phyloP scores from a whole-genome alignment of 129 eudicot genomes.

The Deinandra increscens region DNA sequence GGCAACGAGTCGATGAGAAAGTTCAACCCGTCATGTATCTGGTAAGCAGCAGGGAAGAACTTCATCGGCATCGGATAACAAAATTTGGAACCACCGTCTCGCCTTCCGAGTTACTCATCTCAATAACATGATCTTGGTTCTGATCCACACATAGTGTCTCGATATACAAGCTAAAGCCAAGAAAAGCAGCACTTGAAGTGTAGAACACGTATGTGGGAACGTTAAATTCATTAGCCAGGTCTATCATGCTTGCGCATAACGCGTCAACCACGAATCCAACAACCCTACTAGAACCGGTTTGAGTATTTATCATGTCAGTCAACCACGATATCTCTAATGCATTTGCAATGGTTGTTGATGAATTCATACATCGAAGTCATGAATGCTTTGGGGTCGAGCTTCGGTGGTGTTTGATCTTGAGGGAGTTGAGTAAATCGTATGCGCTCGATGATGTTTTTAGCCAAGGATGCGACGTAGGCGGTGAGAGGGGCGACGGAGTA shows the following conservation, averaged over 20 bases:
- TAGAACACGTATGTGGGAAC: conserved; percentile 30
- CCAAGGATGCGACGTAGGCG: conserved; percentile 18
- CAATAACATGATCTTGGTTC: conserved; percentile 4
- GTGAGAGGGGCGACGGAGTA: not conserved
- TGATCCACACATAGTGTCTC: conserved; percentile 8
- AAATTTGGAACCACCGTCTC: conserved; percentile 20
- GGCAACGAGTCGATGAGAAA: not conserved
- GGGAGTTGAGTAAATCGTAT: conserved; percentile 19
- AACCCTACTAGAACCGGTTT: not conserved
- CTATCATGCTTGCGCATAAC: conserved; percentile 37
- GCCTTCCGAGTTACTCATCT: conserved; percentile 14
- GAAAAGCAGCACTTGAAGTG: conserved; percentile 36
- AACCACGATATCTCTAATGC: conserved; percentile 11
- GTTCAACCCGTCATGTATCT: conserved; percentile 6
- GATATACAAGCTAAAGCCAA: conserved; percentile 21
- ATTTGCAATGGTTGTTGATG: conserved; percentile 21
- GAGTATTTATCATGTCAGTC: conserved; percentile 6
- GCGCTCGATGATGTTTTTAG: conserved; percentile 5
- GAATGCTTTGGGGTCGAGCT: conserved; percentile 1
- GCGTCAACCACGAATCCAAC: conserved; percentile 31
- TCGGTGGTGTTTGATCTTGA: too few relatives aligned
- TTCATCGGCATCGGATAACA: conserved; percentile 25
- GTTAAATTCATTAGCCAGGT: conserved; percentile 36
- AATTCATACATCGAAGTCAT: conserved; percentile 11
- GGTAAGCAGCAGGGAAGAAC: conserved; percentile 16